These are phyloP conservation scores for Hysterium pulicare DNA, from an alignment of 2,329 filamentous ascomycete genomes.

Conservation along the genomic window DNA sequence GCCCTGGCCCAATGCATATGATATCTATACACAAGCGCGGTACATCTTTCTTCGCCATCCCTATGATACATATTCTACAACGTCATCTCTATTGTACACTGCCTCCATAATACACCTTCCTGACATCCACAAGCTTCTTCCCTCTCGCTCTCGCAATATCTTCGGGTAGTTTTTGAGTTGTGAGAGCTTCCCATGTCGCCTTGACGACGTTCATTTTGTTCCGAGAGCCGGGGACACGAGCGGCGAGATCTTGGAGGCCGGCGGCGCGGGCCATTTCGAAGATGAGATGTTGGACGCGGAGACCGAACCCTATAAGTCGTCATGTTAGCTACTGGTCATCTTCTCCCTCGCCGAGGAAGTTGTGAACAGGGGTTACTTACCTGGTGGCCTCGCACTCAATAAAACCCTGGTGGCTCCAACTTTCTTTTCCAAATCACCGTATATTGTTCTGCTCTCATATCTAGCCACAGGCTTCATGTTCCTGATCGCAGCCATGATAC, in stretches of 20 bases:
- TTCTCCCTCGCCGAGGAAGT: slow-evolving; percentile 2
- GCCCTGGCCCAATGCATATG: not conserved
- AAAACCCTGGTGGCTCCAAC: slow-evolving; percentile 83
- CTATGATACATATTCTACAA: slow-evolving; percentile 1
- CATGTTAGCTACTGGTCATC: too few relatives aligned
- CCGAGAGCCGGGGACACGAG: slow-evolving; percentile 75
- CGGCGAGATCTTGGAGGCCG: slow-evolving; percentile 83
- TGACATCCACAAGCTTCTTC: slow-evolving; percentile 92
- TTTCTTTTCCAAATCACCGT: slow-evolving; percentile 78
- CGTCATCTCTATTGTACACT: slow-evolving; percentile 31
- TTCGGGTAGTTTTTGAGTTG: slow-evolving; percentile 81
- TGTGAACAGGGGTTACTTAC: slow-evolving; percentile 65
- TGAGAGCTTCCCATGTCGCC: slow-evolving; percentile 78
- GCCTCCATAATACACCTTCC: slow-evolving; percentile 95
- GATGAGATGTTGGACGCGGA: slow-evolving; percentile 85
- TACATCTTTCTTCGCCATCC: not conserved
- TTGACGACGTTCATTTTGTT: slow-evolving; percentile 99
- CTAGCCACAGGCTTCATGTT: slow-evolving; percentile 91
- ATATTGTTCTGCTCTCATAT: slow-evolving; percentile 92
- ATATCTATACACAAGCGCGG: not conserved
- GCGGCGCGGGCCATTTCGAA: slow-evolving; percentile 89
- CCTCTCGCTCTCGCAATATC: slow-evolving; percentile 84
- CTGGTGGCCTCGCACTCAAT: slow-evolving; percentile 79
- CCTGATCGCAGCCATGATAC: slow-evolving; percentile 75
- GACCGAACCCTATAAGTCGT: slow-evolving; percentile 82